A percentile compares a stretch with the other conserved stretches of the same genome.
These are phyloP conservation scores for Penicillium paneum DNA, from an alignment of 2,329 filamentous ascomycete species.

Conservation along the genomic window DNA sequence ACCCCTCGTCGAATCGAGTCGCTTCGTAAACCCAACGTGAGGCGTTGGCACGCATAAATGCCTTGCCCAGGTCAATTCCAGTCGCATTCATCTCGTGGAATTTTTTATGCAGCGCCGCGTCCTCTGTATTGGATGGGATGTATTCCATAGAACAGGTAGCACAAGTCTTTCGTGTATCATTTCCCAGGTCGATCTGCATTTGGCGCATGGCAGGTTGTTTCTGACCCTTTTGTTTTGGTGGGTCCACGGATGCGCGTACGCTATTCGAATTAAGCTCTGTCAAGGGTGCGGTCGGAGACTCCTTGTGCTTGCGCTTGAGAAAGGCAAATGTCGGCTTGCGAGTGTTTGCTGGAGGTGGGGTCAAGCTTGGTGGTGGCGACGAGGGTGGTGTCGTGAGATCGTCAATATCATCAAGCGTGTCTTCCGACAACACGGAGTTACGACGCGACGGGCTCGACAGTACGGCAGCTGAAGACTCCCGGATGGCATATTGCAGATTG, in stretches of 20 bases:
- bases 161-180: conserved; percentile 56
- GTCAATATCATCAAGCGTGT: conserved; percentile 39
- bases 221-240: conserved; percentile 33
- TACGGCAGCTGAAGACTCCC: conserved; percentile 46
- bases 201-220: conserved; percentile 49
- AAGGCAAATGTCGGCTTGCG: conserved; percentile 52
- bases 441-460: conserved; percentile 48
- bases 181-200: conserved; percentile 60
- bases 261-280: conserved; percentile 48
- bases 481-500: conserved; percentile 48
- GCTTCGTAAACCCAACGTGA: conserved; percentile 53
- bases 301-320: conserved; percentile 46
- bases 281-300: conserved; percentile 33
- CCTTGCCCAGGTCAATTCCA: conserved; percentile 60
- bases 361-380: conserved; percentile 49
- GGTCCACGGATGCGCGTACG: conserved; percentile 39
- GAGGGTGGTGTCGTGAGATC: conserved; percentile 52
- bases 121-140: conserved; percentile 59
- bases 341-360: conserved; percentile 42
- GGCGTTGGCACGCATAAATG: conserved; percentile 53
- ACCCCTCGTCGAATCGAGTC: conserved; percentile 49
- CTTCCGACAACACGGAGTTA: conserved; percentile 45
- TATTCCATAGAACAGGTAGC: conserved; percentile 65
- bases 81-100: conserved; percentile 61
- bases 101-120: conserved; percentile 60